Conservation (phyloP, 805 yeast species). For the Starmerella ratchasimensis region DNA sequence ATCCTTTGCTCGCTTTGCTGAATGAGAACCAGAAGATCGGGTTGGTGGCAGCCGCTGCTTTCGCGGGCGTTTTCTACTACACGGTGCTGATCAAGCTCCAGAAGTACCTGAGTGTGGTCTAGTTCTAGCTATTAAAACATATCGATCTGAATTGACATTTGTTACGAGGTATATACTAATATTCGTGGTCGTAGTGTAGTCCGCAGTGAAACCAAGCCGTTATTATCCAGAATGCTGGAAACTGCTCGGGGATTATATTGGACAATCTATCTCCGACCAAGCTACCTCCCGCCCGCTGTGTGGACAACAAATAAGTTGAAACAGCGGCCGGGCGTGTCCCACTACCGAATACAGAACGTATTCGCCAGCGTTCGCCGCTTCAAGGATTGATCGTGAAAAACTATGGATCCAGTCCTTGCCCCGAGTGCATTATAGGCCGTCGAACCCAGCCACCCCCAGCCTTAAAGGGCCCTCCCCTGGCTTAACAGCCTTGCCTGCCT, state of each 20-base stretch:
- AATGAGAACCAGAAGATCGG: constrained; percentile 14
- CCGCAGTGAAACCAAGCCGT: constrained; percentile 23
- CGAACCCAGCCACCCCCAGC: too few relatives aligned
- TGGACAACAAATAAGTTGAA: background rate
- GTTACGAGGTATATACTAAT: too few relatives aligned
- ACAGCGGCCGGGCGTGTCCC: background rate
- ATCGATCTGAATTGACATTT: background rate
- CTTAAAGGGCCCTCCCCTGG: too few relatives aligned
- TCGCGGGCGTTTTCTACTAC: constrained; percentile 16
- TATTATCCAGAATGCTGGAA: constrained; percentile 8
- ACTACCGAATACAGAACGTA: constrained; percentile 10
- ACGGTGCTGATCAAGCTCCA: constrained; percentile 17
- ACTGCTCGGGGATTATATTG: constrained; percentile 23
- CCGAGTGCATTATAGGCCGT: too few relatives aligned
- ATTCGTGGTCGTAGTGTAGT: too few relatives aligned
- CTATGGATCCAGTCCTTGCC: too few relatives aligned
- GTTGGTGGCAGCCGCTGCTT: constrained; percentile 18
- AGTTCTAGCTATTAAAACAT: background rate
- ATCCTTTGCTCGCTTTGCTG: constrained; percentile 24
- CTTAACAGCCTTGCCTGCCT: too few relatives aligned
- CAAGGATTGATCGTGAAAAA: constrained; percentile 8
- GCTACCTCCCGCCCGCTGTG: constrained; percentile 3
- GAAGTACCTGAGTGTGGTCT: constrained; percentile 6
- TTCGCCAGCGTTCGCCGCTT: background rate
- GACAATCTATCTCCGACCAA: constrained; percentile 16